Conservation (phyloP, 768 basidiomycete species). For the Suillus subluteus region DNA sequence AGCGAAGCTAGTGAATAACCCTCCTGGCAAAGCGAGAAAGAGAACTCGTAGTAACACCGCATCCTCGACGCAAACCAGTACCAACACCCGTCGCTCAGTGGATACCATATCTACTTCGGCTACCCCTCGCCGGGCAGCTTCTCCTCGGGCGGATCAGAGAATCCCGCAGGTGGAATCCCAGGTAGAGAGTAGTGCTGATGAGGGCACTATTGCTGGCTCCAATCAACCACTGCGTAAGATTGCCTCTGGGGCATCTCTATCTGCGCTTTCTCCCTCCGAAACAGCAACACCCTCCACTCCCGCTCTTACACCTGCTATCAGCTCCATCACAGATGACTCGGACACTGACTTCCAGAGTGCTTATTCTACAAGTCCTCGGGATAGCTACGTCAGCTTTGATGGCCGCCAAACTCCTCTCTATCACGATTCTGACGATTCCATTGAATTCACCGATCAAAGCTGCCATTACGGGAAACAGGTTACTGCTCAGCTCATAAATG, state of each 20-base stretch:
- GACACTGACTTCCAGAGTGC: conserved; percentile 90
- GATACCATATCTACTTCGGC: conserved; percentile 27
- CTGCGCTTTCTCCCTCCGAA: conserved; percentile 28
- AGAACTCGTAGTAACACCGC: conserved; percentile 60
- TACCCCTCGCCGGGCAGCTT: conserved; percentile 30
- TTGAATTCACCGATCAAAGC: conserved; percentile 33
- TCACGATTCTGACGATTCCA: conserved; percentile 34
- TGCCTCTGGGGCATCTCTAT: conserved; percentile 35
- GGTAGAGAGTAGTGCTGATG: conserved; percentile 20
- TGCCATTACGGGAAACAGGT: conserved; percentile 35
- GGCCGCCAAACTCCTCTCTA: conserved; percentile 26
- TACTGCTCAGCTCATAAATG: conserved; percentile 37
- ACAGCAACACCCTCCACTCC: conserved; percentile 37
- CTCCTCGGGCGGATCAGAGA: conserved; percentile 38
- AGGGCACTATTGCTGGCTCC: conserved; percentile 22
- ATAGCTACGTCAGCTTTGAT: conserved; percentile 58
- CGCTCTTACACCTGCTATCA: conserved; percentile 35
- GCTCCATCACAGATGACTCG: conserved; percentile 67
- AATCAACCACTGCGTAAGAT: conserved; percentile 38
- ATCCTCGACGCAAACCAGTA: conserved; percentile 60
- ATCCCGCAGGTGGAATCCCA: conserved; percentile 46
- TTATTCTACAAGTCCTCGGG: conserved; percentile 75
- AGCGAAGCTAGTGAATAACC: conserved; percentile 35
- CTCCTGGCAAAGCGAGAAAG: conserved; percentile 43
- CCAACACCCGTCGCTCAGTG: conserved; percentile 27